Percentiles rank a stretch among this genome's conserved stretches.
Conservation (phyloP, 23 red algal species). For the Gracilariopsis chorda region DNA sequence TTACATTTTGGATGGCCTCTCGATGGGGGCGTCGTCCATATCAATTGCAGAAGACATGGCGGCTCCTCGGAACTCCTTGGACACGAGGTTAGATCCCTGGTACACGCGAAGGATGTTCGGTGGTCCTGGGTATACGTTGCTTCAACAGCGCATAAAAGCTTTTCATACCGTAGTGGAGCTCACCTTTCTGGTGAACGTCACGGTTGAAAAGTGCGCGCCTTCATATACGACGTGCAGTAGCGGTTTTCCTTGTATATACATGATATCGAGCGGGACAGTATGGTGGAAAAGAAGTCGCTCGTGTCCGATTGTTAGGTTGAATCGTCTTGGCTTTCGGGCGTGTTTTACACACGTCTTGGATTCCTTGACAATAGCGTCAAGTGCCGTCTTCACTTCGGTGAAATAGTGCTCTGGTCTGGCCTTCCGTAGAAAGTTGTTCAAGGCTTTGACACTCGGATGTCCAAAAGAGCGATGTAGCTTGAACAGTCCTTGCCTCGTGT, state of each 20-base stretch:
- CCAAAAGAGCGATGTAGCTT: slow-evolving; percentile 34
- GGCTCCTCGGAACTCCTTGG: background rate
- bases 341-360: background rate
- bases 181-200: background rate
- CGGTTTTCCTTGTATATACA: background rate
- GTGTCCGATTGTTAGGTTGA: slow-evolving; percentile 16
- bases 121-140: background rate
- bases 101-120: background rate
- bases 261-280: slow-evolving; percentile 5
- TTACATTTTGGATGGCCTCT: background rate
- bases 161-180: background rate
- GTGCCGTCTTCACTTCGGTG: background rate
- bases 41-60: background rate
- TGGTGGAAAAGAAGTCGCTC: slow-evolving; percentile 12
- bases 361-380: background rate
- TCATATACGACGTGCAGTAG: slow-evolving; percentile 27
- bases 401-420: background rate
- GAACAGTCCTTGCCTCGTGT: slow-evolving; percentile 11
- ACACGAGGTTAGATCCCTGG: background rate
- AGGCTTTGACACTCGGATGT: slow-evolving; percentile 16
- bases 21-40: background rate
- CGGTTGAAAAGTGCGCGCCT: background rate
- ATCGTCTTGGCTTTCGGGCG: background rate
- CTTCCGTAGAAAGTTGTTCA: background rate
- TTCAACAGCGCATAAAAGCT: too few species aligned